Conservation (phyloP, 768 basidiomycete species). For the Crassisporium funariophilum region DNA sequence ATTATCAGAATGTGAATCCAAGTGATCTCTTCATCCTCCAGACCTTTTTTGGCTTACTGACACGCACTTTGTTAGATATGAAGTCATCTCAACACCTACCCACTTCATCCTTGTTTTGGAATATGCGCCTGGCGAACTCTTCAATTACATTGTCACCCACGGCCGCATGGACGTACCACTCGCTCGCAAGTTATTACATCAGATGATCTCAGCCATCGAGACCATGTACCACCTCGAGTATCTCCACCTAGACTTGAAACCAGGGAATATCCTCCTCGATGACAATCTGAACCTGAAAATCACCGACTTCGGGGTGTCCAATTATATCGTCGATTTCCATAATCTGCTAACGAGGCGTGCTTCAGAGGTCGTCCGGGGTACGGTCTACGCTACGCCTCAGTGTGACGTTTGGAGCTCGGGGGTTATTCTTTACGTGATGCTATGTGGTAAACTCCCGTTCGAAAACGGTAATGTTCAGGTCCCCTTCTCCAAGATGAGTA, state of each 20-base stretch:
- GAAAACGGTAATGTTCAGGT: conserved; percentile 96
- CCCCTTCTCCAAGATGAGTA: conserved; percentile 92
- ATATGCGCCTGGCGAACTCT: conserved; percentile 93
- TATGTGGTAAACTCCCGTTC: conserved; percentile 93
- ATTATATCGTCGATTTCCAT: conserved; percentile 94
- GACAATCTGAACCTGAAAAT: conserved; percentile 92
- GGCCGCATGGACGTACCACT: conserved; percentile 88
- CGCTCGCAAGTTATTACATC: conserved; percentile 95
- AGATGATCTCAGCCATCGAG: conserved; percentile 96
- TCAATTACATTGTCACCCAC: conserved; percentile 96
- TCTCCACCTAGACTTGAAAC: conserved; percentile 97
- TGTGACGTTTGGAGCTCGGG: conserved; percentile 99
- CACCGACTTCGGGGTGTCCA: conserved; percentile 97
- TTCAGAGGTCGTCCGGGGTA: conserved; percentile 95
- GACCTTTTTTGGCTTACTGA: background rate
- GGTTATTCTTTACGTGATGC: conserved; percentile 98
- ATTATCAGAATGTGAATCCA: conserved; percentile 99
- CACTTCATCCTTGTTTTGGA: conserved; percentile 99
- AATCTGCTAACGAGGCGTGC: conserved; percentile 98
- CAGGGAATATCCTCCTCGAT: conserved; percentile 90
- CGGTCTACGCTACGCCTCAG: conserved; percentile 94
- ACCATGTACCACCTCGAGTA: conserved; percentile 96
- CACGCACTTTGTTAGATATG: conserved; percentile 52
- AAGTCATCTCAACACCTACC: conserved; percentile 88
- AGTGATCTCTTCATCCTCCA: too few species aligned